phyloP scores from a whole-genome alignment of 257 asterid genomes.

The Penstemon eatonii region DNA sequence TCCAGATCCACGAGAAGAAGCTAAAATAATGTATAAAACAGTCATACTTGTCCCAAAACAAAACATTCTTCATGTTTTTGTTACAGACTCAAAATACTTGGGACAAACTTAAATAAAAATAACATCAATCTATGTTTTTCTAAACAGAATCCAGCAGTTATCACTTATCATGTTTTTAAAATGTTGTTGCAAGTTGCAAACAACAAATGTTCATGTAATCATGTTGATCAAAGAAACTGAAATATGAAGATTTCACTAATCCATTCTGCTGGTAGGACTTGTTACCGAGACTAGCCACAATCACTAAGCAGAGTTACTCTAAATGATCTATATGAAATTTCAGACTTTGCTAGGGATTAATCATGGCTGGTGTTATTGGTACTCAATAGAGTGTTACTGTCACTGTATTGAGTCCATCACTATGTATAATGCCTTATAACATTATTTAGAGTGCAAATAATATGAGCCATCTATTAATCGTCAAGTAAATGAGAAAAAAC shows the following conservation, averaged over 20 bases:
- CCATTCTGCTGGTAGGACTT: background rate
- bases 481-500: too few species aligned
- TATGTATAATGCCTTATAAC: too few species aligned
- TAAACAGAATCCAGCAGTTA: conserved; percentile 6
- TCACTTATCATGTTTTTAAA: background rate
- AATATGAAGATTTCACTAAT: conserved; percentile 10
- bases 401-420: too few species aligned
- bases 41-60: conserved; percentile 15
- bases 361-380: too few species aligned
- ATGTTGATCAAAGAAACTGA: conserved; percentile 11
- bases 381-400: too few species aligned
- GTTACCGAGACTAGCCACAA: conserved; percentile 4
- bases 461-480: too few species aligned
- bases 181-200: conserved; percentile 4
- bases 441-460: too few species aligned
- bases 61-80: conserved; percentile 5
- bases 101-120: conserved; percentile 7
- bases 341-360: too few species aligned
- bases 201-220: background rate
- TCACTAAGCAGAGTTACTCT: background rate
- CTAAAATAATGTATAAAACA: conserved; percentile 42
- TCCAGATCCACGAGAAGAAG: conserved; percentile 96
- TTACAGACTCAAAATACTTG: conserved; percentile 16
- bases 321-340: too few species aligned
- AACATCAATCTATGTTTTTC: conserved; percentile 3